These are phyloP conservation scores for Tinospora cordifolia DNA, from an alignment of 164 flowering plant species.

Conservation along the genomic window DNA sequence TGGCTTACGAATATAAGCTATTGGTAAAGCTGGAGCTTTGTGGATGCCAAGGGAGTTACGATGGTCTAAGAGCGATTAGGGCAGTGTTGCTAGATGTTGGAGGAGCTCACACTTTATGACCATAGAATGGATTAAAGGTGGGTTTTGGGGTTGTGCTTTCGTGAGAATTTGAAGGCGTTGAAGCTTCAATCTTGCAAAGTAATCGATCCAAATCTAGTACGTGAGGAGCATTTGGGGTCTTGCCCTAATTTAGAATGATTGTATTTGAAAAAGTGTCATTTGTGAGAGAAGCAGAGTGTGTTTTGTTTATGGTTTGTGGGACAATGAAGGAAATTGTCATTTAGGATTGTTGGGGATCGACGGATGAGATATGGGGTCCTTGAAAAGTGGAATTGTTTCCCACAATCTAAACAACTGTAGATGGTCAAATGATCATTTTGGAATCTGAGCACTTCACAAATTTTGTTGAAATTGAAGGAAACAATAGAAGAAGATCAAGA, in stretches of 20 bases:
- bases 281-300: conserved; percentile 59
- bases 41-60: conserved; percentile 96
- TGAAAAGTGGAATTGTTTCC: background rate
- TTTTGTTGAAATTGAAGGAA: background rate
- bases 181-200: conserved; percentile 57
- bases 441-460: background rate
- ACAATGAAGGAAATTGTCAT: too few relatives aligned
- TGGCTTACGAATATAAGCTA: conserved; percentile 84
- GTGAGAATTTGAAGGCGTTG: conserved; percentile 81
- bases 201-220: conserved; percentile 57
- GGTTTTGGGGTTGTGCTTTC: conserved; percentile 62
- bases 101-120: conserved; percentile 62
- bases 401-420: background rate
- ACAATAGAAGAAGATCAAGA: background rate
- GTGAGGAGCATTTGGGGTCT: conserved; percentile 56
- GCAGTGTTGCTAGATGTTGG: conserved; percentile 81
- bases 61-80: conserved; percentile 89
- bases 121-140: conserved; percentile 91
- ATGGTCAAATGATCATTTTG: background rate
- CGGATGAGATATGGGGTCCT: too few relatives aligned
- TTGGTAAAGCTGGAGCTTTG: conserved; percentile 78
- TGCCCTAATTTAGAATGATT: conserved; percentile 64
- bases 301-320: too few relatives aligned
- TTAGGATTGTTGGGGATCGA: too few relatives aligned
- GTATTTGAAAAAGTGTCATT: conserved; percentile 70